Conservation (phyloP, 805 yeast genomes). For the Saccharomycopsis sp. region DNA sequence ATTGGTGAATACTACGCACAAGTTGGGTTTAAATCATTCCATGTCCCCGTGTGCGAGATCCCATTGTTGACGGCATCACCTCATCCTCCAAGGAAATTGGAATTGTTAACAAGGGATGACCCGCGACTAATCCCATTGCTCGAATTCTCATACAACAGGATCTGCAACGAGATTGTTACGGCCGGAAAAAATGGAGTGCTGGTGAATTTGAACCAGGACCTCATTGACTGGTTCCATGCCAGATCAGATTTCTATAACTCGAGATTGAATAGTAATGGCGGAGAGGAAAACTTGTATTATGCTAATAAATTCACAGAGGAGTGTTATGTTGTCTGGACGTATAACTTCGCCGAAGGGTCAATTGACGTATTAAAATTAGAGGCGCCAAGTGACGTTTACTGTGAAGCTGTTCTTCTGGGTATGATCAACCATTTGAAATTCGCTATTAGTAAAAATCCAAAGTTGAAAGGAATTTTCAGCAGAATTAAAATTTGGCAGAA, state of each 20-base stretch:
- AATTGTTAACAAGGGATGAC: background rate
- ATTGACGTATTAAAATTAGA: constrained; percentile 28
- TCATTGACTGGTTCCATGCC: constrained; percentile 29
- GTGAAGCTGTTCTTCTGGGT: too few species aligned
- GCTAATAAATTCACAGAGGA: constrained; percentile 28
- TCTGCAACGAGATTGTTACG: constrained; percentile 21
- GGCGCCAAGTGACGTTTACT: constrained; percentile 16
- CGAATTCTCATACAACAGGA: constrained; percentile 28
- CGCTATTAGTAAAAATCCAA: constrained; percentile 32
- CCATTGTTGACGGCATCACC: constrained; percentile 22
- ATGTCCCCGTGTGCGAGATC: constrained; percentile 32
- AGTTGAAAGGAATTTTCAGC: constrained; percentile 23
- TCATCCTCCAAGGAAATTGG: background rate
- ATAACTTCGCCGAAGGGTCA: constrained; percentile 32
- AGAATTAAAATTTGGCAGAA: constrained; percentile 36
- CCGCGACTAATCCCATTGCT: constrained; percentile 13
- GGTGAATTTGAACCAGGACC: constrained; percentile 32
- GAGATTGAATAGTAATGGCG: constrained; percentile 9
- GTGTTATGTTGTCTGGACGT: constrained; percentile 36
- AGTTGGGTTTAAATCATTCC: constrained; percentile 49
- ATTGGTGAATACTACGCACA: constrained; percentile 59
- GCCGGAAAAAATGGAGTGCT: constrained; percentile 24
- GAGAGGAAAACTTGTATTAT: constrained; percentile 22
- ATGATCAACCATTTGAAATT: constrained; percentile 27
- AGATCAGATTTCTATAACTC: constrained; percentile 20